phyloP scores from a whole-genome alignment of 2,329 filamentous ascomycete species.

The Aureobasidium sp. region DNA sequence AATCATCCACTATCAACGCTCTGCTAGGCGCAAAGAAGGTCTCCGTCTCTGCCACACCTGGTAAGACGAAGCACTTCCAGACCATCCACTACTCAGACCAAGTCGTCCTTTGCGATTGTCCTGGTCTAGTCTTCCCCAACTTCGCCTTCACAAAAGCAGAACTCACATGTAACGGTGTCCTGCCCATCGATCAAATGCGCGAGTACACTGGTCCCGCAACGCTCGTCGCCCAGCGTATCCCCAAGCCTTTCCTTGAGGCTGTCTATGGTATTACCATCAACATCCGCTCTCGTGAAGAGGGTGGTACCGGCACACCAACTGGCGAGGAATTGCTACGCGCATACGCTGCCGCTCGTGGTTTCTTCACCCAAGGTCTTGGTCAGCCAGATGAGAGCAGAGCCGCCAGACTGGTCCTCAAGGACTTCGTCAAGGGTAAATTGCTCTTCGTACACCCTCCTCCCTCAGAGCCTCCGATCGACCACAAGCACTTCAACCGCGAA shows the following conservation, averaged over 20 bases:
- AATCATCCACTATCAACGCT: slow-evolving; percentile 98
- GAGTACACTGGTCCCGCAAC: slow-evolving; percentile 84
- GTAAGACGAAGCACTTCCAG: slow-evolving; percentile 99
- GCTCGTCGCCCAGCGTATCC: slow-evolving; percentile 78
- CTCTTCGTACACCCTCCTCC: slow-evolving; percentile 88
- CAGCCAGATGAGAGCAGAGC: slow-evolving; percentile 91
- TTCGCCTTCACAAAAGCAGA: slow-evolving; percentile 96
- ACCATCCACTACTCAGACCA: slow-evolving; percentile 88
- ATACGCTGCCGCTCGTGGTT: slow-evolving; percentile 84
- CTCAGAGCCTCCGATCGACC: slow-evolving; percentile 55
- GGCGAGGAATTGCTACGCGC: slow-evolving; percentile 77
- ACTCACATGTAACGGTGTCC: slow-evolving; percentile 86
- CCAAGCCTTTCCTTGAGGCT: slow-evolving; percentile 81
- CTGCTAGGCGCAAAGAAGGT: slow-evolving; percentile 98
- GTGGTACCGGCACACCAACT: slow-evolving; percentile 79
- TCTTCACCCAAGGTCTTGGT: slow-evolving; percentile 79
- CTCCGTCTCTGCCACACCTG: slow-evolving; percentile 91
- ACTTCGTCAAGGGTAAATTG: slow-evolving; percentile 95
- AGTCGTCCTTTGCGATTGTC: slow-evolving; percentile 93
- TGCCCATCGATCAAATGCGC: slow-evolving; percentile 92
- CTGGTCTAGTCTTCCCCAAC: slow-evolving; percentile 96
- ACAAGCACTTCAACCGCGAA: slow-evolving; percentile 74
- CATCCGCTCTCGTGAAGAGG: slow-evolving; percentile 77
- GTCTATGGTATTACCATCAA: slow-evolving; percentile 88
- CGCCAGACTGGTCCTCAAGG: slow-evolving; percentile 83